Percentiles rank a stretch among this genome's conserved stretches.
phyloP scores from a whole-genome alignment of 2,329 filamentous ascomycete genomes.

The Sarocladium kiliense region DNA sequence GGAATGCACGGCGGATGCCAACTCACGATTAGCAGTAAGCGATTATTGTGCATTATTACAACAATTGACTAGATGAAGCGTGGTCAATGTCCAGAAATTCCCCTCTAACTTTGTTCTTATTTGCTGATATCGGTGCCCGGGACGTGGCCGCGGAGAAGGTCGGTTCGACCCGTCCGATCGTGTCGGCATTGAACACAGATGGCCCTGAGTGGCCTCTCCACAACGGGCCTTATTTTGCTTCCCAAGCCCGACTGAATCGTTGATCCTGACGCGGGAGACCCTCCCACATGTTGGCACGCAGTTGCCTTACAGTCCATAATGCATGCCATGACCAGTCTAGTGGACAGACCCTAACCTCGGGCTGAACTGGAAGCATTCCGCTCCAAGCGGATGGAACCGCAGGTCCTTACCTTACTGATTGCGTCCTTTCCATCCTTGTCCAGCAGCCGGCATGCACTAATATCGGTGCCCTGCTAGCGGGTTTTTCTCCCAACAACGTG shows the following conservation, averaged over 20 bases:
- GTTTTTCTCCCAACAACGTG: neutral
- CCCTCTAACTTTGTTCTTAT: too few species aligned
- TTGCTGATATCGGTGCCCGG: neutral
- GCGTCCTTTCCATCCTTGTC: neutral
- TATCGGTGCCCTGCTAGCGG: neutral
- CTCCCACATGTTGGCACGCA: neutral
- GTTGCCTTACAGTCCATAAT: neutral
- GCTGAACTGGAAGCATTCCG: neutral
- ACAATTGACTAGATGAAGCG: too few species aligned
- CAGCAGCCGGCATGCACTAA: neutral
- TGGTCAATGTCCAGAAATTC: too few species aligned
- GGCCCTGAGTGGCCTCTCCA: neutral
- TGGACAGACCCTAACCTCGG: neutral
- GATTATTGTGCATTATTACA: too few species aligned
- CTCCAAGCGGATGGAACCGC: neutral
- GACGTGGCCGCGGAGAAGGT: neutral
- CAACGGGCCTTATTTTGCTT: neutral
- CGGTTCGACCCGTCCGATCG: constrained; percentile 5
- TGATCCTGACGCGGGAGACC: neutral
- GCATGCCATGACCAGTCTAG: neutral
- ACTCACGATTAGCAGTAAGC: too few species aligned
- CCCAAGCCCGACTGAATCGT: neutral
- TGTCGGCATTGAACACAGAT: neutral
- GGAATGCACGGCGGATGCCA: too few species aligned
- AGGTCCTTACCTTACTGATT: neutral